Percentiles rank a stretch among this genome's conserved stretches.
phyloP scores from a whole-genome alignment of 768 basidiomycete species.

The Termitomyces bulborhizus region DNA sequence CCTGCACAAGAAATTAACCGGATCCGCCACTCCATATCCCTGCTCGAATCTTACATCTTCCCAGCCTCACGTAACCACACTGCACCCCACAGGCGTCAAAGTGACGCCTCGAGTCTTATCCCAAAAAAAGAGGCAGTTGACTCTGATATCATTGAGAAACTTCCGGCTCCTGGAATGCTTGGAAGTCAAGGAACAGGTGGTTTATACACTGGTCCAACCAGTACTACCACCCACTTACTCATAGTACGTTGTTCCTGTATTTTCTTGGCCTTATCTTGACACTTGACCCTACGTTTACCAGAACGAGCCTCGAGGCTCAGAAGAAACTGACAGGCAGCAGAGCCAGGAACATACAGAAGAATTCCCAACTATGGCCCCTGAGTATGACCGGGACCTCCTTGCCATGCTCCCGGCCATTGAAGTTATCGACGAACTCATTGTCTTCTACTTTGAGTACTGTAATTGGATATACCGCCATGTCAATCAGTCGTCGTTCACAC shows the following conservation, averaged over 20 bases:
- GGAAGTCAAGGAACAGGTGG: conserved; percentile 62
- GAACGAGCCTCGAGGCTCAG: conserved; percentile 43
- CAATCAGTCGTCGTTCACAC: conserved; percentile 53
- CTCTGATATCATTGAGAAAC: conserved; percentile 38
- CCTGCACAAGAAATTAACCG: conserved; percentile 62
- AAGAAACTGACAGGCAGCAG: conserved; percentile 46
- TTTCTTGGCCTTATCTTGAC: conserved; percentile 9
- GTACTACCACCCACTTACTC: conserved; percentile 62
- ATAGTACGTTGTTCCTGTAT: conserved; percentile 34
- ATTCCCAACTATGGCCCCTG: conserved; percentile 36
- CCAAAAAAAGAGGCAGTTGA: conserved; percentile 53
- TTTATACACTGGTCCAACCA: conserved; percentile 76
- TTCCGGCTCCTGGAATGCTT: conserved; percentile 56
- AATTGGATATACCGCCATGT: conserved; percentile 85
- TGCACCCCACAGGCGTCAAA: conserved; percentile 27
- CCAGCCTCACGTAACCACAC: conserved; percentile 33
- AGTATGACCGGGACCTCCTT: conserved; percentile 72
- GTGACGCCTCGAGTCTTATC: conserved; percentile 30
- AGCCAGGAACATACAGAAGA: conserved; percentile 44
- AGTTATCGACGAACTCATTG: conserved; percentile 66
- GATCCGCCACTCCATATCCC: conserved; percentile 61
- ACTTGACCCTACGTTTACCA: conserved; percentile 19
- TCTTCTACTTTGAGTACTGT: conserved; percentile 80
- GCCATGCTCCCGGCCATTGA: conserved; percentile 57
- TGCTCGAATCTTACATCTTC: conserved; percentile 57